A percentile compares a stretch with the other conserved stretches of the same genome.
These are phyloP conservation scores for Blastobotrys malaysiensis DNA, from an alignment of 1,139 yeast genomes.

Conservation along the genomic window DNA sequence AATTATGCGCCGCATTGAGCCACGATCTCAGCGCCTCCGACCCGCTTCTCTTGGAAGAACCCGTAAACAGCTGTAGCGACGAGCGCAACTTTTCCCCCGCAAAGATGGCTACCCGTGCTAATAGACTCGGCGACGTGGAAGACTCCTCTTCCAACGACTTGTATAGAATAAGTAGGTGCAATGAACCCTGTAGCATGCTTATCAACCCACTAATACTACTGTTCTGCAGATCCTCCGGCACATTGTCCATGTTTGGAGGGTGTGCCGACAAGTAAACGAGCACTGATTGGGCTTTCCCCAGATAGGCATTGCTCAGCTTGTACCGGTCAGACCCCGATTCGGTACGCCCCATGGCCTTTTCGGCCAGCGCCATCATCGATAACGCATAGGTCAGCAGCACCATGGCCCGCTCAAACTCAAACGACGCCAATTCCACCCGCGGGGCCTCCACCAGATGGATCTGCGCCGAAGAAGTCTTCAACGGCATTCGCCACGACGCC, in stretches of 20 bases:
- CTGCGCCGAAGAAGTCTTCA: constrained; percentile 19
- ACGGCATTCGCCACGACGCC: constrained; percentile 30
- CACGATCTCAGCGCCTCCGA: constrained; percentile 23
- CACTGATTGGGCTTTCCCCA: constrained; percentile 27
- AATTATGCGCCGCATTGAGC: constrained; percentile 27
- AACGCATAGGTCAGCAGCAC: constrained; percentile 29
- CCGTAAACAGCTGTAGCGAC: constrained; percentile 23
- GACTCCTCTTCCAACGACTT: constrained; percentile 22
- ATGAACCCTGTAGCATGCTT: constrained; percentile 28
- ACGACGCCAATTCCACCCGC: constrained; percentile 23
- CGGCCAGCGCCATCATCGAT: constrained; percentile 24
- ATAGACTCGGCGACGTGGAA: constrained; percentile 25
- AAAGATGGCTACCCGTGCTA: constrained; percentile 32
- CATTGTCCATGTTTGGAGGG: constrained; percentile 15
- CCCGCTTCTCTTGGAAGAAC: constrained; percentile 13
- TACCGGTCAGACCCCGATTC: constrained; percentile 21
- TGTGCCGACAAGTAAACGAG: constrained; percentile 24
- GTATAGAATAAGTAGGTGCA: constrained; percentile 28
- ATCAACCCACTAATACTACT: constrained; percentile 25
- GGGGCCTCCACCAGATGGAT: constrained; percentile 22
- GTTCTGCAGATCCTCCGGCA: constrained; percentile 26
- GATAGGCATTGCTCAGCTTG: constrained; percentile 30
- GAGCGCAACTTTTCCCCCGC: constrained; percentile 32
- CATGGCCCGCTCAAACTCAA: constrained; percentile 31
- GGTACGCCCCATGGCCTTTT: constrained; percentile 12